phyloP scores from a whole-genome alignment of 2,329 filamentous ascomycete species.

The Beauveria medogensis region DNA sequence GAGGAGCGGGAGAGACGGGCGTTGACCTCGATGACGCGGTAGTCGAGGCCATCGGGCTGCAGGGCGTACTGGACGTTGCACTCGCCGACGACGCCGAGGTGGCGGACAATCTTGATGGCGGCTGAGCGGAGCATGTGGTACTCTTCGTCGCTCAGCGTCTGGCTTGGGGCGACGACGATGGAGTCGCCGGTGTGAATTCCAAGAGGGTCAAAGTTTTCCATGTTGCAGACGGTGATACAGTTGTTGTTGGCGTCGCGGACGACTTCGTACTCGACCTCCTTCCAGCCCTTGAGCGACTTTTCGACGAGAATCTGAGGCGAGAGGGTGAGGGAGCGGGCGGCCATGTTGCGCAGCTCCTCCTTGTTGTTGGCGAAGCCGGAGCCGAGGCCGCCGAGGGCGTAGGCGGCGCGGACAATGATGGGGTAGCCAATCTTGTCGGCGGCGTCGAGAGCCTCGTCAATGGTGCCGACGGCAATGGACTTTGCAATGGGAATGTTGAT shows the following conservation, averaged over 20 bases:
- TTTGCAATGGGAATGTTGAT: constrained; percentile 97
- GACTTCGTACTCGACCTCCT: constrained; percentile 97
- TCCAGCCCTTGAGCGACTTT: constrained; percentile 99
- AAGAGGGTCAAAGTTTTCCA: constrained; percentile 84
- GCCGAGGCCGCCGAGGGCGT: constrained; percentile 89
- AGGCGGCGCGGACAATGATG: constrained; percentile 95
- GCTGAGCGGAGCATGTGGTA: constrained; percentile 98
- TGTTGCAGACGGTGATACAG: constrained; percentile 93
- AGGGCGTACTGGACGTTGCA: constrained; percentile 98
- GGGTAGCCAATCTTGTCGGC: constrained; percentile 86
- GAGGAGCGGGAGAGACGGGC: constrained; percentile 96
- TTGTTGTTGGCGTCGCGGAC: constrained; percentile 96
- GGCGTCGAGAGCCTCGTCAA: constrained; percentile 86
- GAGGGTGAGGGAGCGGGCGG: constrained; percentile 83
- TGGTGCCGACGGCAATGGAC: constrained; percentile 82
- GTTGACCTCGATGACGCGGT: constrained; percentile 98
- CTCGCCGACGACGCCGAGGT: constrained; percentile 94
- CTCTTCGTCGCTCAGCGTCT: constrained; percentile 95
- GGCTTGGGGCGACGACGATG: constrained; percentile 93
- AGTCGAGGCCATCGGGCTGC: constrained; percentile 93
- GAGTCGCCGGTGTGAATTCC: constrained; percentile 98
- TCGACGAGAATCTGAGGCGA: constrained; percentile 96
- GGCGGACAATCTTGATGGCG: constrained; percentile 96
- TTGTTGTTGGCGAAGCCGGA: constrained; percentile 93
- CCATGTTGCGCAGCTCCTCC: constrained; percentile 89